These are phyloP conservation scores for Leucaena leucocephala DNA, from an alignment of 306 rosid species.

Conservation along the genomic window DNA sequence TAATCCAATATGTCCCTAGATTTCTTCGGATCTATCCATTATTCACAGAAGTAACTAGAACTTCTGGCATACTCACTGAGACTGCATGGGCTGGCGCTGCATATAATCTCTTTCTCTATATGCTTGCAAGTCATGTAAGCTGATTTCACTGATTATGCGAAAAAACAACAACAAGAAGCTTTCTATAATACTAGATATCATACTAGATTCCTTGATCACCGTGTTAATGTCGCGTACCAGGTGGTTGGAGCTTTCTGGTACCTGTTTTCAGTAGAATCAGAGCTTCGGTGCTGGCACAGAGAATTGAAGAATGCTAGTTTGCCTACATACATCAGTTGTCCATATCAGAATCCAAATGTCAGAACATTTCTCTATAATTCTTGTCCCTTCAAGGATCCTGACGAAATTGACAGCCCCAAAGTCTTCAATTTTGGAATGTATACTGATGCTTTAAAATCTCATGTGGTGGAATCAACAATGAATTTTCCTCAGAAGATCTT, in stretches of 20 bases:
- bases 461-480: constrained; percentile 39
- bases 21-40: constrained; percentile 69
- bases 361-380: not conserved
- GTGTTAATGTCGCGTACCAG: constrained; percentile 45
- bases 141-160: constrained; percentile 4
- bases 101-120: constrained; percentile 75
- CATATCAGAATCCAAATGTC: fast-evolving
- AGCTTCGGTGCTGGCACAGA: constrained; percentile 59
- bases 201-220: constrained; percentile 29
- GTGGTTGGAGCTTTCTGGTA: constrained; percentile 85
- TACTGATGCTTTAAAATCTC: constrained; percentile 57
- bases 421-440: constrained; percentile 72
- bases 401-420: not conserved
- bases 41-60: constrained; percentile 70
- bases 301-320: not conserved
- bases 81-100: constrained; percentile 95
- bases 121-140: constrained; percentile 93
- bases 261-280: constrained; percentile 62
- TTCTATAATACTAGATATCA: not conserved
- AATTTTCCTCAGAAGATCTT: constrained; percentile 64
- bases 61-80: constrained; percentile 82
- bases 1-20: constrained; percentile 76
- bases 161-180: not conserved
- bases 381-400: constrained; percentile 55
- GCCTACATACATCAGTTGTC: constrained; percentile 40